phyloP scores from a whole-genome alignment of 2,329 filamentous ascomycete species.

The Clonostachys rosea region DNA sequence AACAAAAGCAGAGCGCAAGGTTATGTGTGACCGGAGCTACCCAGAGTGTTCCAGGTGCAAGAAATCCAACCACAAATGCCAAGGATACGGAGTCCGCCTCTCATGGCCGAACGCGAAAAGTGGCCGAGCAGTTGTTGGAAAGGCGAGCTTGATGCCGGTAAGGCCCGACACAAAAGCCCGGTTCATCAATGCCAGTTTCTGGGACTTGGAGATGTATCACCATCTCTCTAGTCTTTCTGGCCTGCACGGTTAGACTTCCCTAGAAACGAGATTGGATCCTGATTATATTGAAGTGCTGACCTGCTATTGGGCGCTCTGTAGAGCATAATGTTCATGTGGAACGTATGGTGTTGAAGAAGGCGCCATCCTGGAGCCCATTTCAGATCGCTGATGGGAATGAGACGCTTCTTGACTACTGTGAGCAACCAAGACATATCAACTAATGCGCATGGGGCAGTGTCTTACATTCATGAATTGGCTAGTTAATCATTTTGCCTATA shows the following conservation, averaged over 20 bases:
- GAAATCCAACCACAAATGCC: background rate
- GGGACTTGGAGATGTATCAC: background rate
- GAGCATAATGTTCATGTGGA: too few relatives aligned
- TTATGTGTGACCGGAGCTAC: background rate
- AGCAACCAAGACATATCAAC: background rate
- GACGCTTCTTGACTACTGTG: constrained; percentile 1
- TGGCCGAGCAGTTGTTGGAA: background rate
- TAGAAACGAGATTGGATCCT: background rate
- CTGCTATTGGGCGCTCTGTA: too few relatives aligned
- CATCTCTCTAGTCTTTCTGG: background rate
- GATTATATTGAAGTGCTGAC: background rate
- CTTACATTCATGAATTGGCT: background rate
- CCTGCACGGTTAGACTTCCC: background rate
- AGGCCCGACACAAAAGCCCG: background rate
- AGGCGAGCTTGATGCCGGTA: background rate
- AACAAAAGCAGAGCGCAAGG: constrained; percentile 1
- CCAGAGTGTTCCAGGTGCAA: constrained; percentile 1
- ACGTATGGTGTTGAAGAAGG: background rate
- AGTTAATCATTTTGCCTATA: too few relatives aligned
- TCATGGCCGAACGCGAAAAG: constrained; percentile 2
- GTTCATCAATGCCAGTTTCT: background rate
- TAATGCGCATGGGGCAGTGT: background rate
- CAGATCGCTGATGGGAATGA: background rate
- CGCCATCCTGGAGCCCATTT: background rate
- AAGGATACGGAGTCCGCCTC: background rate